Base-by-base conservation (phyloP, 1,284 basidiomycete species). In the Earliella scabrosa region DNA sequence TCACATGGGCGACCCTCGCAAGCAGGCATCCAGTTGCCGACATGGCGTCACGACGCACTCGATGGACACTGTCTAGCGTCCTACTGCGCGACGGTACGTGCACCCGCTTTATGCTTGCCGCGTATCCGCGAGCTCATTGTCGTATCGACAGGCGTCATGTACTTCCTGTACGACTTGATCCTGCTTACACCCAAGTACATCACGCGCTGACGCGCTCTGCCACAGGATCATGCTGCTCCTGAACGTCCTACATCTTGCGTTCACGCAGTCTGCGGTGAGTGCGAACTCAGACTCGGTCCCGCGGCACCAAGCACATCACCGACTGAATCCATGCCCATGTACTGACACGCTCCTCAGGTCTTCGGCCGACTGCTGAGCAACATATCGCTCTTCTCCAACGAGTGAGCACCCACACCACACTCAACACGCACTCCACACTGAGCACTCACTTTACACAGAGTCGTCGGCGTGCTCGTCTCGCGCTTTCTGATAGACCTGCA, bases 401-500 rank as follows among this genome's bases (percentile, higher is more conserved):
- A 43, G 50, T 45, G 20, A 16, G 50, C 38, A 6, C 16, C 29
- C 20, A 4, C 34, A 7, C 2, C 16, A 4, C 18, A 6, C 11
- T 8, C 10, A 6, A 20, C 13, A 9, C 14, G 4, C 16, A 14
- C 31, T 14, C 2, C 13, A 16, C 3, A 3, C 20, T 26, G 11
- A 31, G 29, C 13, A 31, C 8, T 38, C 7, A 27, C 2, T 11
- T 2, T 18, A 6, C 16, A 24, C 18, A 52, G 50, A 2, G 32
- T 52, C 20, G 26, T 26, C 4, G 50, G 32, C 14, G 43, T 52
- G 24, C 50, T 52, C 5, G 50, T 52, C 11, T 52, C 50, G 20
- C 26, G 35, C 16, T 52, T 52, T 43, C 50, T 52, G n/a, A 20
- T 45, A 10, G 50, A 52, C 18, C 35, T 52, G 13, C 50, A 52